These are phyloP conservation scores for Colletotrichum spinosum DNA, from an alignment of 2,329 filamentous ascomycete species.

Conservation along the genomic window DNA sequence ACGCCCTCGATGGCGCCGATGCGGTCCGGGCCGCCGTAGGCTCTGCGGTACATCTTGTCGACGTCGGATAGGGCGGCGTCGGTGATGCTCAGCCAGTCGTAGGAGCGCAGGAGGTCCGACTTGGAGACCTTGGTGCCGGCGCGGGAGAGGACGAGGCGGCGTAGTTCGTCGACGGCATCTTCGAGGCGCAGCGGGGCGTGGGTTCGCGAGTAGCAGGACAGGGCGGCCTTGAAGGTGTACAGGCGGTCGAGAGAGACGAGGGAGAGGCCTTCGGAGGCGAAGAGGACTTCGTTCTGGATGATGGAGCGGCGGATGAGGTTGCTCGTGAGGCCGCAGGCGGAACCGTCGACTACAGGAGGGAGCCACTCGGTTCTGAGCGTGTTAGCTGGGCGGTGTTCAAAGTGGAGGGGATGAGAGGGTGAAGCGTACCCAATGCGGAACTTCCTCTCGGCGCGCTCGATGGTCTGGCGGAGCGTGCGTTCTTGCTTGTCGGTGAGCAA, in stretches of 20 bases:
- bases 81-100: conserved; percentile 67
- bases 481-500: conserved; percentile 59
- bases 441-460: conserved; percentile 65
- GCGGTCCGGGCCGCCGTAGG: conserved; percentile 63
- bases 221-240: conserved; percentile 72
- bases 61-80: conserved; percentile 64
- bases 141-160: conserved; percentile 67
- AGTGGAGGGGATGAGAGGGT: conserved; percentile 23
- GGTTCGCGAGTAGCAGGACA: conserved; percentile 66
- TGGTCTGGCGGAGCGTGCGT: conserved; percentile 58
- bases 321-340: conserved; percentile 58
- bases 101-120: conserved; percentile 64
- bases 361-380: conserved; percentile 54
- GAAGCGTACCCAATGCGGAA: conserved; percentile 42
- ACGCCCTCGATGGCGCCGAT: conserved; percentile 59
- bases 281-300: conserved; percentile 70
- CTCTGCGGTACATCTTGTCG: conserved; percentile 65
- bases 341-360: conserved; percentile 55
- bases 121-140: conserved; percentile 62
- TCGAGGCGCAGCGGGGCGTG: conserved; percentile 61
- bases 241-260: conserved; percentile 71
- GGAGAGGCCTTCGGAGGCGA: conserved; percentile 69
- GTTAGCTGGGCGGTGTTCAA: conserved; percentile 4
- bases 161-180: conserved; percentile 72
- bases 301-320: conserved; percentile 68